Evolutionary conservation across 2,329 filamentous ascomycete genomes (phyloP).

Genomic region (Monilinia vaccinii-corymbosi): DNA sequence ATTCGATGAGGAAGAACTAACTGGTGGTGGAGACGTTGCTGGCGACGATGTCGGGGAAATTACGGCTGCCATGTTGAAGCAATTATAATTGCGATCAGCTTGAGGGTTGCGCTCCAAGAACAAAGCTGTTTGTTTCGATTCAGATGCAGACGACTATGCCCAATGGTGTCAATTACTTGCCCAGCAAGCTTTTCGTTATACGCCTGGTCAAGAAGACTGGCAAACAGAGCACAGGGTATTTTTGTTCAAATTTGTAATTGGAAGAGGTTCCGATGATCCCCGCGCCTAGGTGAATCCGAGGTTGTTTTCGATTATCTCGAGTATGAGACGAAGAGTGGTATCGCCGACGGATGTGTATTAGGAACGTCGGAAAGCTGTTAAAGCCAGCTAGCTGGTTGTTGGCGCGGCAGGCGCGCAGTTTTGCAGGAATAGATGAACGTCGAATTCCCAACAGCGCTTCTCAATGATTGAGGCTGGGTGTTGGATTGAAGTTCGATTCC

Average conservation of each 20-base stretch:
- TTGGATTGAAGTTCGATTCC: slow-evolving; percentile 1
- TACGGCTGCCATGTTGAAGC: slow-evolving; percentile 34
- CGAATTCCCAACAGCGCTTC: background rate
- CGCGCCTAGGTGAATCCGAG: background rate
- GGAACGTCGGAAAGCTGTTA: background rate
- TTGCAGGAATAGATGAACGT: background rate
- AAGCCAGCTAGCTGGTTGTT: background rate
- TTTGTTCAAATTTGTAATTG: background rate
- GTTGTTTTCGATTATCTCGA: background rate
- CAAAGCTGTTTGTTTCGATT: background rate
- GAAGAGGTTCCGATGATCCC: background rate
- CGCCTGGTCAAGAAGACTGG: slow-evolving; percentile 9
- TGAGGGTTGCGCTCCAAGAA: background rate
- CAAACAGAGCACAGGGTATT: background rate
- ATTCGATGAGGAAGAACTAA: slow-evolving; percentile 36
- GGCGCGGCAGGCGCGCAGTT: slow-evolving; percentile 1
- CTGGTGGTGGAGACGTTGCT: slow-evolving; percentile 43
- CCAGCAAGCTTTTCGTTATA: slow-evolving; percentile 23
- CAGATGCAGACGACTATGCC: background rate
- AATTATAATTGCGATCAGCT: slow-evolving; percentile 8
- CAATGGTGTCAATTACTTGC: slow-evolving; percentile 21
- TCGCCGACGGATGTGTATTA: background rate
- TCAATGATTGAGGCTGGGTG: background rate
- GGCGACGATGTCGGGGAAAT: slow-evolving; percentile 46
- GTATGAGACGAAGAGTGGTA: background rate